These are phyloP conservation scores for Geotrichum citri-aurantii DNA, from an alignment of 1,139 yeast genomes.

Conservation along the genomic window DNA sequence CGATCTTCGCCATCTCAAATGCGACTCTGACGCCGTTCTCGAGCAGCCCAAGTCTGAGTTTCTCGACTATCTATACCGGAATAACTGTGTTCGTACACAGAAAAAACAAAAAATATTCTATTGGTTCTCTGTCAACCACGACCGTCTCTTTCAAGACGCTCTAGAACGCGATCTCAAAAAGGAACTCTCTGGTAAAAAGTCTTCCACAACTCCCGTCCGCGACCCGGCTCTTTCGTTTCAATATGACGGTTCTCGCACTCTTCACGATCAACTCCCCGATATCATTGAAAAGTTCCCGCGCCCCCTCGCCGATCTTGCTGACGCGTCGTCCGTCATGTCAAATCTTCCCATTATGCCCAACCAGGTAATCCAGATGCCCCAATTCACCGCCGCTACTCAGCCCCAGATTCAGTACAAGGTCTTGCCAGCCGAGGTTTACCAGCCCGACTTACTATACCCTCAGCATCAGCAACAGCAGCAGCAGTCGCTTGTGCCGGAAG, in stretches of 20 bases:
- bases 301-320: constrained; percentile 33
- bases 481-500: not conserved
- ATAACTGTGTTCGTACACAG: constrained; percentile 86
- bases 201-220: constrained; percentile 38
- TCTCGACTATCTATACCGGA: constrained; percentile 75
- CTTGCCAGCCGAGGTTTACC: not conserved
- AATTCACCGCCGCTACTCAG: not conserved
- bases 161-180: constrained; percentile 86
- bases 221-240: constrained; percentile 42
- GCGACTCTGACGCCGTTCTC: constrained; percentile 81
- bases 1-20: constrained; percentile 78
- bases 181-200: constrained; percentile 42
- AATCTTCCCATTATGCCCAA: constrained; percentile 14
- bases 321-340: constrained; percentile 28
- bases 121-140: constrained; percentile 97
- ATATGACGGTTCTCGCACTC: constrained; percentile 36
- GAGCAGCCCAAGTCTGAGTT: constrained; percentile 87
- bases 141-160: constrained; percentile 87
- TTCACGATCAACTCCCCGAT: constrained; percentile 37
- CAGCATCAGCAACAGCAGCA: constrained; percentile 1
- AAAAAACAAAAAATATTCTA: constrained; percentile 95
- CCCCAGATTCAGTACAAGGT: not conserved
- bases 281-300: constrained; percentile 31
- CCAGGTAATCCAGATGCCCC: constrained; percentile 12
- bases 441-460: not conserved